Evolutionary conservation across 768 basidiomycete species (phyloP), one percentile per base, ranked within the genome.

Genomic region (Lactifluus hygrophoroides): DNA sequence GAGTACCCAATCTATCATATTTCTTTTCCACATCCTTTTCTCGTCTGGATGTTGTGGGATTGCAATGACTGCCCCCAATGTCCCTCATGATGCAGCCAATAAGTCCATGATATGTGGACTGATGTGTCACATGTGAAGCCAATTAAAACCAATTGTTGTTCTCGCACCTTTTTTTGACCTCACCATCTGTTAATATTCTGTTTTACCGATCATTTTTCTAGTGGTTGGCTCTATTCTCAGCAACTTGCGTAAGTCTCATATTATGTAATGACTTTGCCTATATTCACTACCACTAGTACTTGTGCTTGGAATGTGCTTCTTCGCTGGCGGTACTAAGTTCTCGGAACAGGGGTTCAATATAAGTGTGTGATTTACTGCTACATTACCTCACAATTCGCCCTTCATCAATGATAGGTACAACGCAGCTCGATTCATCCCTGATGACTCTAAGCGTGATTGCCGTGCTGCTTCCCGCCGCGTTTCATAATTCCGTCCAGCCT

Each of bases 271-370:
- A 47, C 35, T 40, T 28, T n/a, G 13, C 37, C 51, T 14, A 28
- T 43, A 65, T 63, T 58, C 21, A 57, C 11, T 27, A 42, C 51
- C 49, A 19, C 14, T 50, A 88, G 86, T 91, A 34, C 77, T 94
- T 50, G 84, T 93, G 17, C 77, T 92, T 28, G 90, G 90, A 49
- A 90, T 93, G 90, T 91, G 90, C 66, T 92, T 92, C 73, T 91
- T 92, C 64, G 88, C 86, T 21, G 90, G 89, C 56, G 90, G 90
- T 19, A 72, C 83, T 51, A 80, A 80, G 64, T 91, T 82, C 66
- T 86, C 85, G 19, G 85, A 90, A 64, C 90, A 91, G 71, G 88
- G 84, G 1, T 88, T 90, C 65, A 83, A 84, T 47, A 72, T 78
- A 40, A 84, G 88, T 88, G 62, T 66, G 86, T 75, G 49, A 38